phyloP scores from a whole-genome alignment of 73 alveolate genomes.

The Uronychia binucleata region DNA sequence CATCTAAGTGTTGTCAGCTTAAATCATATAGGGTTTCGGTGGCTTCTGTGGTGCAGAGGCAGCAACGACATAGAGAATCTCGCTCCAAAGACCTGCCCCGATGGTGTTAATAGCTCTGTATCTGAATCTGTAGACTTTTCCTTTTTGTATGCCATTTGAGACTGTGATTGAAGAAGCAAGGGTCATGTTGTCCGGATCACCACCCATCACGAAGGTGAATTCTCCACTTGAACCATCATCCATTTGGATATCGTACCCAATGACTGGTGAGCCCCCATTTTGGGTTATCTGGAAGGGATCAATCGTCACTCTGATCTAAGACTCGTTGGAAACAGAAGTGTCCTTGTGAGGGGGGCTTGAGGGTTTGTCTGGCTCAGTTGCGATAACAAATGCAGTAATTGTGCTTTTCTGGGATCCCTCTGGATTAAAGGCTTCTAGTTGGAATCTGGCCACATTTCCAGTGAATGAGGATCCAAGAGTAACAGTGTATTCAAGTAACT shows the following conservation, averaged over 20 bases:
- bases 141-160: constrained; percentile 27
- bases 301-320: background rate
- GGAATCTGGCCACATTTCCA: constrained; percentile 41
- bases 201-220: constrained; percentile 37
- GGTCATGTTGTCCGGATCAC: constrained; percentile 17
- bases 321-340: constrained; percentile 11
- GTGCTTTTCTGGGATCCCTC: constrained; percentile 18
- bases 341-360: background rate
- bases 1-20: constrained; percentile 23
- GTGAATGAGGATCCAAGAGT: constrained; percentile 4
- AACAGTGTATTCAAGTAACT: constrained; percentile 31
- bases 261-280: constrained; percentile 52
- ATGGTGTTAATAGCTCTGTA: constrained; percentile 57
- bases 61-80: constrained; percentile 41
- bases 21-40: constrained; percentile 30
- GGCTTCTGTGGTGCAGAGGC: constrained; percentile 56
- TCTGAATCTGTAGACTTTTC: constrained; percentile 39
- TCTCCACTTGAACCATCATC: constrained; percentile 61
- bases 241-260: constrained; percentile 48
- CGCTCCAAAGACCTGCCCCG: constrained; percentile 66
- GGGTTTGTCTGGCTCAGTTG: constrained; percentile 44
- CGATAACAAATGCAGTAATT: constrained; percentile 33
- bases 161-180: constrained; percentile 40
- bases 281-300: constrained; percentile 2
- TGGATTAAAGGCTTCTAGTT: constrained; percentile 24